Evolutionary conservation across 2,329 filamentous ascomycete genomes (phyloP).

Genomic region (Phoma herbarum): DNA sequence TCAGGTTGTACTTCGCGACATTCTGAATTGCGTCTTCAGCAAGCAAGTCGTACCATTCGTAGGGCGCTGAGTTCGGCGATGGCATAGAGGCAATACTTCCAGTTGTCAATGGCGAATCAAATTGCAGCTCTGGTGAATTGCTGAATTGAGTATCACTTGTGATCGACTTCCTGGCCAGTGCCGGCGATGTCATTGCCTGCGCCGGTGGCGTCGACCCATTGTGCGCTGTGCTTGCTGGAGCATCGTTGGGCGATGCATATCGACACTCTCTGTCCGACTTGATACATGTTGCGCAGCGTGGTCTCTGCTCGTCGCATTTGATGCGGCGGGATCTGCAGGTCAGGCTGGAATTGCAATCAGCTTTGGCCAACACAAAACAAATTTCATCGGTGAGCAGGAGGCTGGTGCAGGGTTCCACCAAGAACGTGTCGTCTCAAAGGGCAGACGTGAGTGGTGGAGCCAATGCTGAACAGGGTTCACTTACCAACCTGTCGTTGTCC

Average conservation of each 20-base stretch:
- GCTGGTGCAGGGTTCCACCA: not conserved
- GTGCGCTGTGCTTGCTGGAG: conserved; percentile 13
- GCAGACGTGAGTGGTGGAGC: not conserved
- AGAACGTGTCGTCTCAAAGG: not conserved
- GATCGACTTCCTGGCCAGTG: conserved; percentile 27
- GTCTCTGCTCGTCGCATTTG: conserved; percentile 61
- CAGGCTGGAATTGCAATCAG: conserved; percentile 42
- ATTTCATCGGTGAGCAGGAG: not conserved
- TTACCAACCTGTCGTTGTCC: conserved; percentile 57
- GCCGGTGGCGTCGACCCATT: conserved; percentile 31
- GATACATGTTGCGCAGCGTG: conserved; percentile 55
- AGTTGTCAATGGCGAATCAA: conserved; percentile 43
- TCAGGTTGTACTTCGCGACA: conserved; percentile 45
- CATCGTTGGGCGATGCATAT: conserved; percentile 42
- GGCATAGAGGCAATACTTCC: conserved; percentile 45
- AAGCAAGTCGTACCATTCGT: conserved; percentile 60
- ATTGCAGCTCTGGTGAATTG: conserved; percentile 43
- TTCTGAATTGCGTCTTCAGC: conserved; percentile 55
- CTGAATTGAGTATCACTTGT: conserved; percentile 31
- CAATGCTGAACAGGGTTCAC: conserved; percentile 22
- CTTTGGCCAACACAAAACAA: not conserved
- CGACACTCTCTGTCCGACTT: conserved; percentile 56
- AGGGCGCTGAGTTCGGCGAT: conserved; percentile 55
- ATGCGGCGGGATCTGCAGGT: conserved; percentile 59
- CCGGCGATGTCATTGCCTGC: conserved; percentile 31